phyloP scores from a whole-genome alignment of 805 yeast species.

The Kuraishia capsulata region DNA sequence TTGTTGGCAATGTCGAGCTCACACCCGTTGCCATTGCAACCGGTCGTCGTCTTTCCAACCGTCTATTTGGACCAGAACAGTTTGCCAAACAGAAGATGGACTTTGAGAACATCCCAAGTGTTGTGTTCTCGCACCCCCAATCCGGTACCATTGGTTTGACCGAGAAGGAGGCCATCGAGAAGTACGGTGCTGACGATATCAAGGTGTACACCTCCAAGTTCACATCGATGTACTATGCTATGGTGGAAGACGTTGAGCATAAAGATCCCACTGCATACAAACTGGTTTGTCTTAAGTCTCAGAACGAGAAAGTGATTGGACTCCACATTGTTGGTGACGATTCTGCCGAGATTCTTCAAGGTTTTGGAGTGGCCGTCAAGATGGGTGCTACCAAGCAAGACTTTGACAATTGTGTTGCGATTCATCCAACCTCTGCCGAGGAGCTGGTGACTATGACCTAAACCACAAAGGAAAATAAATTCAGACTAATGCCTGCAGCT shows the following conservation, averaged over 20 bases:
- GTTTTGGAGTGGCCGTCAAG: constrained; percentile 95
- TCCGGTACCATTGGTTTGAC: constrained; percentile 89
- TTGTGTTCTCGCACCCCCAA: constrained; percentile 97
- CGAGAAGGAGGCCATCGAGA: constrained; percentile 65
- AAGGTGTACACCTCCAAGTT: constrained; percentile 79
- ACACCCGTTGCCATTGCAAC: constrained; percentile 99
- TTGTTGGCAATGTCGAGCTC: constrained; percentile 84
- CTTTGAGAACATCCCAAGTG: constrained; percentile 83
- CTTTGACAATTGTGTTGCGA: constrained; percentile 93
- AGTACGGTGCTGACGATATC: constrained; percentile 73
- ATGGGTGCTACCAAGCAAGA: constrained; percentile 99
- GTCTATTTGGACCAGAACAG: constrained; percentile 75
- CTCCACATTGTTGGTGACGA: constrained; percentile 88
- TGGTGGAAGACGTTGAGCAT: constrained; percentile 66
- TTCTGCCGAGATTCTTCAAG: constrained; percentile 91
- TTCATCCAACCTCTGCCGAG: constrained; percentile 98
- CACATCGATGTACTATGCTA: constrained; percentile 89
- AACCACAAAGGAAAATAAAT: too few relatives aligned
- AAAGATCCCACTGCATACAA: constrained; percentile 88
- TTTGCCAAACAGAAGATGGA: constrained; percentile 75
- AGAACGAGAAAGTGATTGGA: constrained; percentile 90
- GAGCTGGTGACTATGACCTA: constrained; percentile 77
- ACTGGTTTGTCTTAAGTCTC: constrained; percentile 59
- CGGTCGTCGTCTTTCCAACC: constrained; percentile 87
- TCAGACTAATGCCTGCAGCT: too few relatives aligned